Base-by-base conservation (phyloP, 2,329 filamentous ascomycete species). In the Botrytis paeoniae region DNA sequence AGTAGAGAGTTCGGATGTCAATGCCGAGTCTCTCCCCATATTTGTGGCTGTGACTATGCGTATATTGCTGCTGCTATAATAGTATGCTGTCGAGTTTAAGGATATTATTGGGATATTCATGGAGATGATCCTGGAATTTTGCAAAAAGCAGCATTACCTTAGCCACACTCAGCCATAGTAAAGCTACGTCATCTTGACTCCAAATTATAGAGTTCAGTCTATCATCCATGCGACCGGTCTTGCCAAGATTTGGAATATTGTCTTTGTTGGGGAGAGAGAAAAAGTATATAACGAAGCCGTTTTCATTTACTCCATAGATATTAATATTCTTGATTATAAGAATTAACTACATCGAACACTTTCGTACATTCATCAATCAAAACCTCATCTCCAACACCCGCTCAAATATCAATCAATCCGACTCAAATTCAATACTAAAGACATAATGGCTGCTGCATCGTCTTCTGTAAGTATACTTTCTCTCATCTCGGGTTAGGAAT, bases 401-500 rank as follows among this genome's bases (percentile, higher is more conserved):
- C 20, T 39, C 7, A 16, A 22, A 61, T 4, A 60, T 8, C 62
- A 37, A 37, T 18, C 4, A n/a, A 35, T 48, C 22, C 25, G 25
- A 29, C 45, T 8, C 25, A 57, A 60, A 6, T n/a, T 7, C 64
- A 41, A 57, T 8, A 18, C 29, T 14, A 1, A 41, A 68, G 22
- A 39, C 45, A 72, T 5, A 29, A 72, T 14, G 9, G 60, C 60
- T 48, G 72, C 72, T 18, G 66, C 59, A 35, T 70, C 72, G 60
- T 73, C 72, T 65, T 70, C 72, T 18, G 72, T 73, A 32, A 32
- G 72, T 65, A 18, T 7, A 16, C 18, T 39, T 20, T 25, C 8
- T 22, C 43, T 35, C 14, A 29, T 54, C 25, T 12, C 25, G 1
- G 20, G 1, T n/a, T 22, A 10, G 25, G 22, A 41, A 10, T 14